phyloP scores from a whole-genome alignment of 495 filamentous ascomycete genomes.

The Bathelium albidoporum region DNA sequence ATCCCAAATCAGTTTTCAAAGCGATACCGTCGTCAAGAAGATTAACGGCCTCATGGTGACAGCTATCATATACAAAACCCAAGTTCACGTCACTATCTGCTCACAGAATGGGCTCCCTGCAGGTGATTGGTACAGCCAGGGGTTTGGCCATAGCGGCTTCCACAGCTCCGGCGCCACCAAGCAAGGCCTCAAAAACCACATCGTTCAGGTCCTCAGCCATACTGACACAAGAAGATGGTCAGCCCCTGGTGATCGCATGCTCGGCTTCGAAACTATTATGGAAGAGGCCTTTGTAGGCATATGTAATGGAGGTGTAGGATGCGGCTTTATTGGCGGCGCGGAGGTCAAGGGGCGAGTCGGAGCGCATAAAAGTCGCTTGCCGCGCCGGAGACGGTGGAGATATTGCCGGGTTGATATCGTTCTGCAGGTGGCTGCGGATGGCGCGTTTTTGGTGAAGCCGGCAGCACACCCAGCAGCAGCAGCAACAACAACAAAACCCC shows the following conservation, averaged over 20 bases:
- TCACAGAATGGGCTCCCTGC: constrained; percentile 10
- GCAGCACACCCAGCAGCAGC: not conserved
- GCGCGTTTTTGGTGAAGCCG: not conserved
- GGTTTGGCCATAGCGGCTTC: constrained; percentile 12
- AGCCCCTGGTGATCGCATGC: constrained; percentile 13
- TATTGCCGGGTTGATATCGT: no score
- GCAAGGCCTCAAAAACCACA: constrained; percentile 14
- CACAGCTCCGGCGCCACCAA: constrained; percentile 16
- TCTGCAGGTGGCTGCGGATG: no score
- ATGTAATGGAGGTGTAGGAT: no score
- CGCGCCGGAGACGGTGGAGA: no score
- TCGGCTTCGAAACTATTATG: constrained; percentile 18
- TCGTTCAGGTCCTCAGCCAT: constrained; percentile 16
- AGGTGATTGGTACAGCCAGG: constrained; percentile 7
- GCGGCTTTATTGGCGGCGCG: no score
- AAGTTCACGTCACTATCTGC: constrained; percentile 12
- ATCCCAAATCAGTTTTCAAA: constrained; percentile 2
- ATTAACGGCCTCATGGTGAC: constrained; percentile 12
- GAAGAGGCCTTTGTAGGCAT: constrained; percentile 12
- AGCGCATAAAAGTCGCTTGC: no score
- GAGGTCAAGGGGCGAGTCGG: no score
- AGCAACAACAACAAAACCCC: not conserved
- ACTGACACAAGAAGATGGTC: constrained; percentile 14
- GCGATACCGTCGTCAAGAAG: constrained; percentile 8
- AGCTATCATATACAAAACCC: constrained; percentile 10